phyloP scores from a whole-genome alignment of 768 basidiomycete species.

The Boletus insuetus region DNA sequence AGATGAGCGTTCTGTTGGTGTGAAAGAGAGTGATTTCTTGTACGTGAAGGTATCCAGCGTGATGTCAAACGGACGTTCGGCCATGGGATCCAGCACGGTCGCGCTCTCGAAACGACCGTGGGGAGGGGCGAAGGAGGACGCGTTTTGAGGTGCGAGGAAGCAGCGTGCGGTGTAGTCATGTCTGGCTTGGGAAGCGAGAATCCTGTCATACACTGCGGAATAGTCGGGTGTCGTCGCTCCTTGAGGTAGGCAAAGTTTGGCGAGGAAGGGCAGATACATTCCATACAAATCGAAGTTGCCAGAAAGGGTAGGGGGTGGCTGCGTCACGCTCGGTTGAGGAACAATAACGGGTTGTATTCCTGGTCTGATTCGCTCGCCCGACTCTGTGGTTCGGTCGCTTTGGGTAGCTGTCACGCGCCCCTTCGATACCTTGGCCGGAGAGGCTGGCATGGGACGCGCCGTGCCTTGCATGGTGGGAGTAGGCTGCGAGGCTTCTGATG shows the following conservation, averaged over 20 bases:
- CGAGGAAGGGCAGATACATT: constrained; percentile 38
- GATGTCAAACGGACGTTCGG: constrained; percentile 35
- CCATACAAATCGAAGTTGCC: constrained; percentile 42
- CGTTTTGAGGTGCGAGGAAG: constrained; percentile 18
- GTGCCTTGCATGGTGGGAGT: constrained; percentile 4
- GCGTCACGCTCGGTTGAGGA: constrained; percentile 3
- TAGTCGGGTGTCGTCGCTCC: constrained; percentile 28
- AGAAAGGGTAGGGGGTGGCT: constrained; percentile 16
- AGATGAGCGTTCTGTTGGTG: constrained; percentile 24
- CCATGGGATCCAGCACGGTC: constrained; percentile 34
- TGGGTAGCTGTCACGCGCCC: not conserved
- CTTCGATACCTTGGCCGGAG: constrained; percentile 8
- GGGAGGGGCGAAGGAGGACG: constrained; percentile 9
- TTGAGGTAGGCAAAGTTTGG: constrained; percentile 30
- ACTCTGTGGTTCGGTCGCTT: not conserved
- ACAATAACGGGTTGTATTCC: constrained; percentile 5
- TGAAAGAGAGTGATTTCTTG: constrained; percentile 27
- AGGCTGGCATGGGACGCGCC: not conserved
- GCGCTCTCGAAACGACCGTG: constrained; percentile 26
- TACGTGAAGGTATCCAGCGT: constrained; percentile 23
- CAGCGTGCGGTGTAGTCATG: constrained; percentile 36
- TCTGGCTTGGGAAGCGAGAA: constrained; percentile 38
- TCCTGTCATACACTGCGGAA: constrained; percentile 33
- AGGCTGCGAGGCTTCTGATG: constrained; percentile 11
- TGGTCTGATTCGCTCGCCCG: not conserved